phyloP scores from a whole-genome alignment of 2,329 filamentous ascomycete species.

The Aspergillus sp. region DNA sequence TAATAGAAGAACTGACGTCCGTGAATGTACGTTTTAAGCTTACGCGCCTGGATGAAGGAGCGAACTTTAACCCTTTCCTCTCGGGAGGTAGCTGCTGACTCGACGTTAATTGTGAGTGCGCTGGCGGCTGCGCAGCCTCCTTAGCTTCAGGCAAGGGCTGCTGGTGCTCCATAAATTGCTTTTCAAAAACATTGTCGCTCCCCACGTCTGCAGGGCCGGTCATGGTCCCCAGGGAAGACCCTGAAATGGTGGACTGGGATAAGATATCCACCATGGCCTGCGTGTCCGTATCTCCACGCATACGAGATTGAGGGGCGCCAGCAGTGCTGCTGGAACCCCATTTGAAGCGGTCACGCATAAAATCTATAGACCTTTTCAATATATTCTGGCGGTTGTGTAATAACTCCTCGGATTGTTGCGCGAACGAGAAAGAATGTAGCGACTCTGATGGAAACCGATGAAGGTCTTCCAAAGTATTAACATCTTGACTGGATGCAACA shows the following conservation, averaged over 20 bases:
- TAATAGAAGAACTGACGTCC: conserved; percentile 67
- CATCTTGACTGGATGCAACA: conserved; percentile 63
- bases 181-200: conserved; percentile 80
- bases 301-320: conserved; percentile 78
- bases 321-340: conserved; percentile 75
- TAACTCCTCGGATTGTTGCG: conserved; percentile 89
- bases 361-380: conserved; percentile 89
- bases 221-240: conserved; percentile 62
- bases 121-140: conserved; percentile 21
- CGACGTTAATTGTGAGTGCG: conserved; percentile 25
- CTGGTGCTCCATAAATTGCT: conserved; percentile 62
- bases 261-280: conserved; percentile 90
- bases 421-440: conserved; percentile 96
- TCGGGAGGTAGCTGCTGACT: conserved; percentile 32
- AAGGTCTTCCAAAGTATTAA: conserved; percentile 79
- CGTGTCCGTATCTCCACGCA: conserved; percentile 79
- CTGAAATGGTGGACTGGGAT: conserved; percentile 76
- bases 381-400: conserved; percentile 91
- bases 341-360: conserved; percentile 89
- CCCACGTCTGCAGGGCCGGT: conserved; percentile 76
- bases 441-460: conserved; percentile 93
- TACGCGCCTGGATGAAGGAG: conserved; percentile 60
- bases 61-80: conserved; percentile 34
- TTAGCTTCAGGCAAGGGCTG: conserved; percentile 22
- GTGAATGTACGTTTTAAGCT: conserved; percentile 85